These are phyloP conservation scores for Penicillium sp. DNA, from an alignment of 2,329 filamentous ascomycete species.

Conservation along the genomic window DNA sequence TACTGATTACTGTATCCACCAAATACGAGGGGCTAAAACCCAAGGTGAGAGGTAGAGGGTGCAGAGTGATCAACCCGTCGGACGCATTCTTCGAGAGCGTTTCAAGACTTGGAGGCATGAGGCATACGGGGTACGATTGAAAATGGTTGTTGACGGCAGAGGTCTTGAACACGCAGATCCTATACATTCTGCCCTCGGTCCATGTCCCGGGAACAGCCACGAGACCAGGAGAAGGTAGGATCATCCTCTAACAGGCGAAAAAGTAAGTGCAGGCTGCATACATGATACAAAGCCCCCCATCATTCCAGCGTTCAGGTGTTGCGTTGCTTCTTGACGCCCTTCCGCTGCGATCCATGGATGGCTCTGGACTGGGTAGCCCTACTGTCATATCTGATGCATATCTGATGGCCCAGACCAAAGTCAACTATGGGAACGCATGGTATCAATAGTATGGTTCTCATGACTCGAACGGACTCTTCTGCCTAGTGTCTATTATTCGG, in stretches of 20 bases:
- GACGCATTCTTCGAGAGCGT: neutral
- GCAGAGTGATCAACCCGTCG: neutral
- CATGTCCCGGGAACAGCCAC: too few relatives aligned
- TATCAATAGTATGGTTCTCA: neutral
- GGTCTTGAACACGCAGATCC: neutral
- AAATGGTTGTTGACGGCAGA: neutral
- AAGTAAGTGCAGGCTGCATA: neutral
- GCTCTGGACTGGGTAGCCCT: neutral
- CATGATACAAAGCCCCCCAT: neutral
- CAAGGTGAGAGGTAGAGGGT: neutral
- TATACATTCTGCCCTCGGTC: neutral
- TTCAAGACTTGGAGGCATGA: too few relatives aligned
- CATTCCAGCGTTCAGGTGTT: neutral
- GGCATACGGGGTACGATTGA: neutral
- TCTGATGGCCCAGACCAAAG: neutral
- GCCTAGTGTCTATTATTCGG: neutral
- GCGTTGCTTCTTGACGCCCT: neutral
- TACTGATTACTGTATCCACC: neutral
- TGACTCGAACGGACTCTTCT: neutral
- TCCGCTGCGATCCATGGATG: neutral
- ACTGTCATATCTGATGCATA: neutral
- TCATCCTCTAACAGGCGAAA: neutral
- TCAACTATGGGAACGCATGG: neutral
- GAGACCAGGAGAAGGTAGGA: neutral
- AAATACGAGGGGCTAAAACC: neutral